These are phyloP conservation scores for Cryptosporidium tyzzeri DNA, from an alignment of 169 alveolate species.

Conservation along the genomic window DNA sequence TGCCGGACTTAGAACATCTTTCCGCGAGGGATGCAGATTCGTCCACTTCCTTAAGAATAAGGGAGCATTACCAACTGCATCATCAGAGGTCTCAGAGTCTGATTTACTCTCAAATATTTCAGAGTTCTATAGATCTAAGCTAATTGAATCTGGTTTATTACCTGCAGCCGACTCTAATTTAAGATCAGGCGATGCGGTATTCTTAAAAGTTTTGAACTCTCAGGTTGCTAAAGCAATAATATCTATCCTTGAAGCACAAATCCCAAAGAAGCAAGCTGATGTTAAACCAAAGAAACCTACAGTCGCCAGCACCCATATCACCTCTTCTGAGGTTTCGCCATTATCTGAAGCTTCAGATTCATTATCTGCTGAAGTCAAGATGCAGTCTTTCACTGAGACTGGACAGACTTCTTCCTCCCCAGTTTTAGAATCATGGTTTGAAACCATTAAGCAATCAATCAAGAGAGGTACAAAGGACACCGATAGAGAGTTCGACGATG, in stretches of 20 bases:
- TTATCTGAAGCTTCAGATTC: slow-evolving; percentile 17
- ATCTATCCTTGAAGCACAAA: not conserved
- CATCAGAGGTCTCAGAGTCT: slow-evolving; percentile 20
- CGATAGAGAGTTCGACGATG: slow-evolving; percentile 5
- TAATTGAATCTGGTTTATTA: not conserved
- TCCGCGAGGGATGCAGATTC: slow-evolving; percentile 74
- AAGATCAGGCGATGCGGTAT: not conserved
- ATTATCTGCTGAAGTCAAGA: not conserved
- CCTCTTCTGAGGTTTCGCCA: slow-evolving; percentile 25
- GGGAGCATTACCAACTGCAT: not conserved
- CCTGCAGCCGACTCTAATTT: not conserved
- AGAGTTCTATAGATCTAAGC: not conserved
- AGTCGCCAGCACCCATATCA: not conserved
- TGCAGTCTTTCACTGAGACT: not conserved
- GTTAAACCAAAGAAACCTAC: not conserved
- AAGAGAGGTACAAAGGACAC: slow-evolving; percentile 1
- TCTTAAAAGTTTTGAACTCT: not conserved
- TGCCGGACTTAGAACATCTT: slow-evolving; percentile 18
- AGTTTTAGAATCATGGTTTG: slow-evolving; percentile 42
- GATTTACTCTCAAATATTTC: not conserved
- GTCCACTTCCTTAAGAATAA: not conserved
- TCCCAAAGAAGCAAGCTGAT: not conserved
- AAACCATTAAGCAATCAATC: slow-evolving; percentile 3
- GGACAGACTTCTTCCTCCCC: not conserved
- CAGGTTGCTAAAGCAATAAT: not conserved